Conservation (phyloP, 192 early-diverging fungal species). For the Podila horticola region DNA sequence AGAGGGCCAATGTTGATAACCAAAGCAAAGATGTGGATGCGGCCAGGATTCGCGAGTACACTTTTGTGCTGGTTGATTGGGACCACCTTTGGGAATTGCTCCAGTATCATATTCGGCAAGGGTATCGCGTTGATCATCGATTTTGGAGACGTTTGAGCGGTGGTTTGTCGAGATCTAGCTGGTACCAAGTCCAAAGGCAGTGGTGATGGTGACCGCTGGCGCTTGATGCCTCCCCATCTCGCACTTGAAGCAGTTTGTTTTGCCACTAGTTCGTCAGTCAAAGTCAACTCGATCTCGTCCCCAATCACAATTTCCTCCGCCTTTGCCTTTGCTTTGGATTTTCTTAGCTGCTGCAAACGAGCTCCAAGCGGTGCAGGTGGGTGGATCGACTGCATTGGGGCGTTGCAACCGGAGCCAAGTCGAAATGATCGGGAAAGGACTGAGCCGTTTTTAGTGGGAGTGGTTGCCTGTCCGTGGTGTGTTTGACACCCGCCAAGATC, state of each 20-base stretch:
- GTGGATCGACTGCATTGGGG: background rate
- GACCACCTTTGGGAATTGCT: conserved; percentile 4
- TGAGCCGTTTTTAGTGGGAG: background rate
- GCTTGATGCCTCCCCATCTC: background rate
- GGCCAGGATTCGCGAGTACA: conserved; percentile 13
- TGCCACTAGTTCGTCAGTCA: background rate
- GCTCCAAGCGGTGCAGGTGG: background rate
- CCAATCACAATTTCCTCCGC: background rate
- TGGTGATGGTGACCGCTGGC: too few relatives aligned
- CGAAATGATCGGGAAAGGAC: background rate
- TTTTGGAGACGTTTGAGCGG: background rate
- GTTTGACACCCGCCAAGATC: background rate
- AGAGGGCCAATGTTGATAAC: conserved; percentile 6
- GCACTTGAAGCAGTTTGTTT: background rate
- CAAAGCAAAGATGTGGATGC: conserved; percentile 13
- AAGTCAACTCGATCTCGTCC: background rate
- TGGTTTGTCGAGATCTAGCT: background rate
- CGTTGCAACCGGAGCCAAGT: background rate
- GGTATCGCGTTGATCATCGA: background rate
- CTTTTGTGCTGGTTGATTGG: conserved; percentile 20
- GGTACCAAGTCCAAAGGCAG: background rate
- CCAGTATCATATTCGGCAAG: conserved; percentile 3
- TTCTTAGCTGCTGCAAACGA: background rate
- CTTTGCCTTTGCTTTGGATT: too few relatives aligned
- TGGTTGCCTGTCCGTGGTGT: background rate